A percentile compares a stretch with the other conserved stretches of the same genome.
These are phyloP conservation scores for Solanum paucissectum DNA, from an alignment of 257 asterid genomes.

Conservation along the genomic window DNA sequence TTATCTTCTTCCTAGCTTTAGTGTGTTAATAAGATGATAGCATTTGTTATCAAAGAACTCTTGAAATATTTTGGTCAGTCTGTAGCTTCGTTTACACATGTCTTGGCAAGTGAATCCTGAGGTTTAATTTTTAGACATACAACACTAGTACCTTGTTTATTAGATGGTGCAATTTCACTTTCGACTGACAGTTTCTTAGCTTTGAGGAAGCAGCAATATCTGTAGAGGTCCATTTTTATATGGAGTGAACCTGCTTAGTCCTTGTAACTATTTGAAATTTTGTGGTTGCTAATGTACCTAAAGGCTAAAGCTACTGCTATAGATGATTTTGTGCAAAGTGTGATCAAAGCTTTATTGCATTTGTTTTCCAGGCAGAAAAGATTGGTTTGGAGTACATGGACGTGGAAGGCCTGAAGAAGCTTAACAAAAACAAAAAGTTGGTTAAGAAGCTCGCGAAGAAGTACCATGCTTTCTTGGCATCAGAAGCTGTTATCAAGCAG, in stretches of 20 bases:
- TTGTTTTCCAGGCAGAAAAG: neutral
- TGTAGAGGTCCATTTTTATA: neutral
- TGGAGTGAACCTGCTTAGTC: neutral
- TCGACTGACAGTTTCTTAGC: neutral
- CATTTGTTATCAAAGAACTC: neutral
- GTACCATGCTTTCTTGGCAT: neutral
- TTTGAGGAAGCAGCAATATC: neutral
- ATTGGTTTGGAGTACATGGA: neutral
- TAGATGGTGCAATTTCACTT: neutral
- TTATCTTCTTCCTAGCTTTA: neutral
- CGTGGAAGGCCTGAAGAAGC: neutral
- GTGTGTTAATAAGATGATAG: neutral
- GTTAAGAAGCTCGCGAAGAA: neutral
- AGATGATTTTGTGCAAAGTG: neutral
- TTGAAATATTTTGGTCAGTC: neutral
- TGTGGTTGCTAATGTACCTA: neutral
- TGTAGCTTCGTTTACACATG: neutral
- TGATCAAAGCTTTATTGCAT: neutral
- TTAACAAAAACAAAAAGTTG: neutral
- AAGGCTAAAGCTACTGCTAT: neutral
- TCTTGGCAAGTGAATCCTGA: no score
- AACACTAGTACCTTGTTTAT: neutral
- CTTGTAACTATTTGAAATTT: neutral
- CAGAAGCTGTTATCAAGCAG: conserved; percentile 2
- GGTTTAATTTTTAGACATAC: neutral